phyloP scores from a whole-genome alignment of 495 filamentous ascomycete species.

The Trichodelitschia bisporula region DNA sequence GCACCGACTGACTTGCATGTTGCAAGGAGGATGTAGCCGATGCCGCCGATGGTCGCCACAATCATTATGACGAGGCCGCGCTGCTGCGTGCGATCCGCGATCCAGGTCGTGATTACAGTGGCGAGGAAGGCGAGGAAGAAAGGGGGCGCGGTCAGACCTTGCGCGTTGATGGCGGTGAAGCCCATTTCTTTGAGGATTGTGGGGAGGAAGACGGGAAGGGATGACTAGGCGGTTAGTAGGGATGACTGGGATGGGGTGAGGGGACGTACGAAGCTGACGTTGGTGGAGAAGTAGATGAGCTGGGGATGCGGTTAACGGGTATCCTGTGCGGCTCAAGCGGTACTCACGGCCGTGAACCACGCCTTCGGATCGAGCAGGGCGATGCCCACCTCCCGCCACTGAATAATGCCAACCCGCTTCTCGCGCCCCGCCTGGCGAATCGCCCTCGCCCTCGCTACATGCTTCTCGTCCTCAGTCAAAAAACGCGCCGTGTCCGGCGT shows the following conservation, averaged over 20 bases:
- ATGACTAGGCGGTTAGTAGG: no score
- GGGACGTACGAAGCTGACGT: conserved; percentile 48
- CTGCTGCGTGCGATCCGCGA: conserved; percentile 50
- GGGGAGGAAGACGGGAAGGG: conserved; percentile 64
- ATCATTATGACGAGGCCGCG: conserved; percentile 40
- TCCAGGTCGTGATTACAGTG: conserved; percentile 38
- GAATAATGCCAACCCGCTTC: conserved; percentile 24
- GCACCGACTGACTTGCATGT: conserved; percentile 6
- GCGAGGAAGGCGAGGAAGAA: conserved; percentile 55
- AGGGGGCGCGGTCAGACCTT: conserved; percentile 61
- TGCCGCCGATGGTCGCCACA: conserved; percentile 34
- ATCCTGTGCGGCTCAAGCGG: background rate
- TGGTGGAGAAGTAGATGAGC: conserved; percentile 37
- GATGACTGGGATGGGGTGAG: no score
- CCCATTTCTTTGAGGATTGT: conserved; percentile 62
- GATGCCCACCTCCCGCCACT: conserved; percentile 30
- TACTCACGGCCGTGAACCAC: conserved; percentile 25
- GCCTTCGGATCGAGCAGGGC: conserved; percentile 37
- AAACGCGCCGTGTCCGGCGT: conserved; percentile 42
- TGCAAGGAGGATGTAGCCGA: conserved; percentile 36
- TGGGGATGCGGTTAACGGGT: no score
- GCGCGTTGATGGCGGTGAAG: conserved; percentile 43
- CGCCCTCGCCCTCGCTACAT: conserved; percentile 36
- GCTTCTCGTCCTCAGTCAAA: conserved; percentile 42
- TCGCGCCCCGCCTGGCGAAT: conserved; percentile 35